Evolutionary conservation across 345 rosid genomes (phyloP).

Genomic region (Pelargonium nanum): DNA sequence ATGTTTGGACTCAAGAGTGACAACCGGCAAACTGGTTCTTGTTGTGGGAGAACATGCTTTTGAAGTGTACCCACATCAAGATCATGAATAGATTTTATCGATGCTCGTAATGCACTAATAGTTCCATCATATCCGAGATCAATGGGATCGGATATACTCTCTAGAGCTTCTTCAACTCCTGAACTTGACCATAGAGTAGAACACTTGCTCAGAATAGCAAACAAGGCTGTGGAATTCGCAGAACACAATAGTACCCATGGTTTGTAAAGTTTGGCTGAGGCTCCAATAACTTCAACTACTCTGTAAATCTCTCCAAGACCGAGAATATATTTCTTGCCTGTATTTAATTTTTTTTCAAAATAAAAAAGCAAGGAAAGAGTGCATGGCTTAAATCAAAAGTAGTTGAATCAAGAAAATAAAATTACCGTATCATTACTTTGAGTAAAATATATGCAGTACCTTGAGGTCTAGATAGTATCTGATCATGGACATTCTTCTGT

Average conservation of each 20-base stretch:
- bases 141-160: conserved; percentile 24
- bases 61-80: conserved; percentile 33
- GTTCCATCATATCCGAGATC: conserved; percentile 19
- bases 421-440: not conserved
- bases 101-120: conserved; percentile 31
- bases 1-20: conserved; percentile 37
- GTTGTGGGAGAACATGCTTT: conserved; percentile 29
- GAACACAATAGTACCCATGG: conserved; percentile 59
- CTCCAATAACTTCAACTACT: conserved; percentile 51
- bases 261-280: conserved; percentile 50
- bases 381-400: not conserved
- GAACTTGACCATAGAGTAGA: conserved; percentile 55
- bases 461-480: conserved; percentile 40
- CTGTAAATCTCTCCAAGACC: conserved; percentile 82
- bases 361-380: not conserved
- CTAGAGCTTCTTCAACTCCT: conserved; percentile 60
- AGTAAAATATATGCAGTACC: conserved; percentile 27
- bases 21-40: conserved; percentile 45
- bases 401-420: not conserved
- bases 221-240: conserved; percentile 19
- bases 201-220: conserved; percentile 50
- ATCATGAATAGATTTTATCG: conserved; percentile 34
- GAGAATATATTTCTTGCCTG: conserved; percentile 55
- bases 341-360: conserved; percentile 1
- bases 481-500: conserved; percentile 31